Conservation (phyloP, 495 filamentous ascomycete genomes). For the Penicillium macrosclerotiorum region DNA sequence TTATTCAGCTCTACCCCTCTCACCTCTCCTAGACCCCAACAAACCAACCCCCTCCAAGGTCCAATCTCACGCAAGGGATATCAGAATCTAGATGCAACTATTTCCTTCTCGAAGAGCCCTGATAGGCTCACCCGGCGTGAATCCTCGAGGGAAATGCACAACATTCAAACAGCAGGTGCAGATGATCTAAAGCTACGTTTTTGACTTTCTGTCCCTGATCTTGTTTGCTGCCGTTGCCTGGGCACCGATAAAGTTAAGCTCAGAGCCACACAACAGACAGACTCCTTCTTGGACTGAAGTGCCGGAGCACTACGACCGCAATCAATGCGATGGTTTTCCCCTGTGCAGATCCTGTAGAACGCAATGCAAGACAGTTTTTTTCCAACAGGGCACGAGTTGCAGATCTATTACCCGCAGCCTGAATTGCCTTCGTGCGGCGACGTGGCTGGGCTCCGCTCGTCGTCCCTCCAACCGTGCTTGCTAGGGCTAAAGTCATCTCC, state of each 20-base stretch:
- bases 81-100: slow-evolving; percentile 8
- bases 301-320: too few species aligned
- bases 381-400: slow-evolving; percentile 14
- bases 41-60: slow-evolving; percentile 2
- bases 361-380: slow-evolving; percentile 24
- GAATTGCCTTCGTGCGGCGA: slow-evolving; percentile 8
- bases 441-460: slow-evolving; percentile 15
- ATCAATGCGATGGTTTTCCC: too few species aligned
- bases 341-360: too few species aligned
- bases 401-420: slow-evolving; percentile 9
- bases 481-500: slow-evolving; percentile 13
- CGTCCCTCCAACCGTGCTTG: slow-evolving; percentile 15
- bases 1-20: neutral
- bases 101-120: neutral
- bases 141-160: slow-evolving; percentile 1
- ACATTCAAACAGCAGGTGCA: slow-evolving; percentile 10
- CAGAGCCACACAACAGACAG: too few species aligned
- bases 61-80: slow-evolving; percentile 27
- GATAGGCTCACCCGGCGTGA: slow-evolving; percentile 13
- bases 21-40: neutral
- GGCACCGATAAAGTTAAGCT: too few species aligned
- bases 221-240: neutral
- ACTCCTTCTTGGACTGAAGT: too few species aligned
- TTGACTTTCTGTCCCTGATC: too few species aligned
- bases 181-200: neutral